Conservation (phyloP, 2,329 filamentous ascomycete genomes). For the Colletotrichum lini region DNA sequence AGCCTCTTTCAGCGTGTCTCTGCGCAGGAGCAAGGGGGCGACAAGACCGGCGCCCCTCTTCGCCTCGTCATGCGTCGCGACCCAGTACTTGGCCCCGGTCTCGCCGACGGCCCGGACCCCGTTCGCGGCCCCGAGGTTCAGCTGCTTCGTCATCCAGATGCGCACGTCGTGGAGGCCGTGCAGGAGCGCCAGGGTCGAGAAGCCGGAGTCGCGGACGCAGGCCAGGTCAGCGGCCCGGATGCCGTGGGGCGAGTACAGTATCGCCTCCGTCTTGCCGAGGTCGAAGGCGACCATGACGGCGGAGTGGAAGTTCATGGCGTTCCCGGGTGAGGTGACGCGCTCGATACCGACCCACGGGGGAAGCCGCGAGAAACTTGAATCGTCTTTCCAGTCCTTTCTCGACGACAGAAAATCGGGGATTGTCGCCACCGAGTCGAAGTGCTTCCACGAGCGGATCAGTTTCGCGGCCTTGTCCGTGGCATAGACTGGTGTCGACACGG, state of each 20-base stretch:
- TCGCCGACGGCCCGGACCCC: constrained; percentile 69
- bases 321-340: constrained; percentile 66
- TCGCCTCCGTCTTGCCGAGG: constrained; percentile 44
- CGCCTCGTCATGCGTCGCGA: constrained; percentile 76
- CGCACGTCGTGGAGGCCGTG: constrained; percentile 76
- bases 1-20: constrained; percentile 60
- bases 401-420: constrained; percentile 60
- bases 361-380: constrained; percentile 51
- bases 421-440: constrained; percentile 70
- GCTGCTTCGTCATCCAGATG: constrained; percentile 64
- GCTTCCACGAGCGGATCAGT: constrained; percentile 69
- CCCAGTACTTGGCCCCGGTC: constrained; percentile 72
- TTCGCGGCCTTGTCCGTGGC: constrained; percentile 71
- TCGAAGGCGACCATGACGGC: constrained; percentile 72
- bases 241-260: constrained; percentile 41
- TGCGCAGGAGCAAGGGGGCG: constrained; percentile 63
- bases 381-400: constrained; percentile 45
- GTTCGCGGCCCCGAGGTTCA: constrained; percentile 76
- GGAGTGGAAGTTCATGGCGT: constrained; percentile 73
- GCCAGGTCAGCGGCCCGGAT: constrained; percentile 54
- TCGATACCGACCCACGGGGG: constrained; percentile 75
- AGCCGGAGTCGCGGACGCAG: constrained; percentile 57
- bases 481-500: constrained; percentile 68
- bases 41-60: constrained; percentile 73
- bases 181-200: constrained; percentile 70